Evolutionary conservation across 768 basidiomycete species (phyloP).

Genomic region (Boletus tylopilopsis): DNA sequence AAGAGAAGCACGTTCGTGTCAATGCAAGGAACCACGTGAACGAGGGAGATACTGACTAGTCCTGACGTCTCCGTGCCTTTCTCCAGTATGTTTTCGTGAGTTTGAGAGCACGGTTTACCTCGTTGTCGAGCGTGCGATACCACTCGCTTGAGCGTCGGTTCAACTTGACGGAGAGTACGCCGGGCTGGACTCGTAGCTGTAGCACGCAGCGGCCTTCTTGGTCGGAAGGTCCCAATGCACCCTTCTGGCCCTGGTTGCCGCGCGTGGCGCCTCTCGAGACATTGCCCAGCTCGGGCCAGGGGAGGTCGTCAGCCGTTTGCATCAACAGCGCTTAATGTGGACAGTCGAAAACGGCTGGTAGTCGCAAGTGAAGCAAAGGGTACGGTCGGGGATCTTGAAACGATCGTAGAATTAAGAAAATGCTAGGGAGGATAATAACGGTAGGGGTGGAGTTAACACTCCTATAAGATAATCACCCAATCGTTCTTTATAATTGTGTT

Average conservation of each 20-base stretch:
- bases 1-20: constrained; percentile 4
- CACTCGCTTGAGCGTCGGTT: constrained; percentile 79
- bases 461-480: constrained; percentile 32
- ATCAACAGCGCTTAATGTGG: constrained; percentile 23
- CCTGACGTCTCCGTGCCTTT: constrained; percentile 76
- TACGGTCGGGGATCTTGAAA: constrained; percentile 14
- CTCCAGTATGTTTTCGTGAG: constrained; percentile 86
- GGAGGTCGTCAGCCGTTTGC: constrained; percentile 64
- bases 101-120: constrained; percentile 78
- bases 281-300: constrained; percentile 84
- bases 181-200: constrained; percentile 81
- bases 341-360: constrained; percentile 3
- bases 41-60: constrained; percentile 38
- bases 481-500: constrained; percentile 35
- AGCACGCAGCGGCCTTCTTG: constrained; percentile 70
- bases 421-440: constrained; percentile 22
- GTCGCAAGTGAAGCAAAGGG: constrained; percentile 6
- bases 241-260: constrained; percentile 85
- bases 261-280: constrained; percentile 80
- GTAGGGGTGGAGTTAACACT: constrained; percentile 37
- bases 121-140: constrained; percentile 74
- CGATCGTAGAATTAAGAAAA: constrained; percentile 11
- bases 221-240: constrained; percentile 68
- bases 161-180: constrained; percentile 70
- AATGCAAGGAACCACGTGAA: not conserved